Conservation (phyloP, 768 basidiomycete genomes). For the Megacollybia marginata region DNA sequence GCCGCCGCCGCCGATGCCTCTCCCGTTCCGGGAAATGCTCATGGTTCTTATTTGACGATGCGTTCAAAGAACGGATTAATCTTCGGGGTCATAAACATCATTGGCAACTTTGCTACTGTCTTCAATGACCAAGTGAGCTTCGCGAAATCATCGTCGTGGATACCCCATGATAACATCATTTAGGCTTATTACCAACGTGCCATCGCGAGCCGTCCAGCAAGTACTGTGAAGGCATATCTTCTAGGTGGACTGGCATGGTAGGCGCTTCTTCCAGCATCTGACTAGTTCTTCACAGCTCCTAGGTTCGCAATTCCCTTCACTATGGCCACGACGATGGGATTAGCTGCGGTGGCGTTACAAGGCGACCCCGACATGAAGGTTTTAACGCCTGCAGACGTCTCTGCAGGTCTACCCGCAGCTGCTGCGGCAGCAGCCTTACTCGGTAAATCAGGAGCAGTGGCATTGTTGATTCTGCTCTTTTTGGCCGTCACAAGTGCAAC, state of each 20-base stretch:
- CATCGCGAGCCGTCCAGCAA: slow-evolving; percentile 77
- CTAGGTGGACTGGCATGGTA: slow-evolving; percentile 86
- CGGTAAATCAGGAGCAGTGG: slow-evolving; percentile 72
- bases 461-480: slow-evolving; percentile 77
- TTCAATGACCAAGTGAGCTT: slow-evolving; percentile 37
- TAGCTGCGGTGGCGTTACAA: slow-evolving; percentile 77
- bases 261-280: slow-evolving; percentile 3
- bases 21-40: slow-evolving; percentile 77
- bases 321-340: slow-evolving; percentile 81
- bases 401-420: slow-evolving; percentile 82
- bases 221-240: slow-evolving; percentile 87
- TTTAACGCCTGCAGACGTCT: slow-evolving; percentile 55
- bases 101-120: slow-evolving; percentile 73
- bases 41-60: slow-evolving; percentile 82
- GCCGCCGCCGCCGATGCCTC: slow-evolving; percentile 38
- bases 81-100: slow-evolving; percentile 83
- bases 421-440: slow-evolving; percentile 79
- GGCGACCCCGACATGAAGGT: slow-evolving; percentile 48
- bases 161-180: slow-evolving; percentile 31
- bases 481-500: slow-evolving; percentile 82
- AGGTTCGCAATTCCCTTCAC: slow-evolving; percentile 84
- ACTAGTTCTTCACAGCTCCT: background rate
- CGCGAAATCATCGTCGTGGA: slow-evolving; percentile 5
- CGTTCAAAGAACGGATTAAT: slow-evolving; percentile 70
- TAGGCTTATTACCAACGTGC: slow-evolving; percentile 91